Percentiles rank a stretch among this genome's conserved stretches.
Evolutionary conservation across 345 rosid species (phyloP).

Genomic region (Arabis hirsuta): DNA sequence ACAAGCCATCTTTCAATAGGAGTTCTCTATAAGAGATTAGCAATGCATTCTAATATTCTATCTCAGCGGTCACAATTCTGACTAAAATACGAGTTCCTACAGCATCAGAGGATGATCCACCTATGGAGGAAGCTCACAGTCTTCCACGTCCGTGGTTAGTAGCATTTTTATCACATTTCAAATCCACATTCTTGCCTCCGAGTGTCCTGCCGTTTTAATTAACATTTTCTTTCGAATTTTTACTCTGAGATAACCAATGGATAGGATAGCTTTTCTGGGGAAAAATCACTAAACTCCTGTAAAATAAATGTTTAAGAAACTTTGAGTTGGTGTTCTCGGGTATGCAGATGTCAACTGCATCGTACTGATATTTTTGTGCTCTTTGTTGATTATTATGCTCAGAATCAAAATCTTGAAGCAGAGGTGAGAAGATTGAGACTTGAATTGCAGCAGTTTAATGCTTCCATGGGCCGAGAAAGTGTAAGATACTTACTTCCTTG

Average conservation of each 20-base stretch:
- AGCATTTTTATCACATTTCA: conserved; percentile 27
- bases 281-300: conserved; percentile 37
- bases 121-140: conserved; percentile 41
- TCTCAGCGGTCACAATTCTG: conserved; percentile 29
- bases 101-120: conserved; percentile 43
- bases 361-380: conserved; percentile 29
- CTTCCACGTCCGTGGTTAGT: conserved; percentile 43
- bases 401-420: conserved; percentile 52
- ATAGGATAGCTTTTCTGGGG: conserved; percentile 29
- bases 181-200: conserved; percentile 9
- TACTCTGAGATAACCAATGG: conserved; percentile 39
- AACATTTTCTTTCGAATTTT: conserved; percentile 32
- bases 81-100: conserved; percentile 36
- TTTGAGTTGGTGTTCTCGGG: conserved; percentile 2
- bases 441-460: conserved; percentile 62
- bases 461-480: conserved; percentile 48
- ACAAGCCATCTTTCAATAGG: conserved; percentile 26
- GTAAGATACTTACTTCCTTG: conserved; percentile 49
- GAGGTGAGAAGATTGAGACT: conserved; percentile 62
- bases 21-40: conserved; percentile 42
- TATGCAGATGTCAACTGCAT: conserved; percentile 9
- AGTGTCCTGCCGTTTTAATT: conserved; percentile 10
- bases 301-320: conserved; percentile 20
- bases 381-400: conserved; percentile 26
- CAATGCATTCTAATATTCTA: conserved; percentile 48